A percentile compares a stretch with the other conserved stretches of the same genome.
Evolutionary conservation across 768 basidiomycete species (phyloP).

Genomic region (Pleurotus ostreatus): DNA sequence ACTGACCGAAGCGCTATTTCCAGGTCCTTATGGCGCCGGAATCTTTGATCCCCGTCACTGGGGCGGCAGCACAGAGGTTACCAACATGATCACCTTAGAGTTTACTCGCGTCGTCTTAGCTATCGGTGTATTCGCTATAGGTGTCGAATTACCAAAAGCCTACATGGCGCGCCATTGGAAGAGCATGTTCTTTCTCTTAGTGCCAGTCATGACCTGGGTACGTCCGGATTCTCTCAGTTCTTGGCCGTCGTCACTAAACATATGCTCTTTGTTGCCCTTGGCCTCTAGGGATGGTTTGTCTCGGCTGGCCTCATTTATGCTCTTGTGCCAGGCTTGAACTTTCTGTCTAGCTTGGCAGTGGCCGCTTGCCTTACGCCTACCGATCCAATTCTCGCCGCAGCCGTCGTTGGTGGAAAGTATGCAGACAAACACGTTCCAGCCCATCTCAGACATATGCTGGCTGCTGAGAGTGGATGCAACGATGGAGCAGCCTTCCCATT

Average conservation of each 20-base stretch:
- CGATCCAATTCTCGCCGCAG: constrained; percentile 90
- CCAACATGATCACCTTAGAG: constrained; percentile 85
- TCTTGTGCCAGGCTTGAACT: constrained; percentile 84
- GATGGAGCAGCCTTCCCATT: constrained; percentile 98
- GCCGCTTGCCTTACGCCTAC: constrained; percentile 94
- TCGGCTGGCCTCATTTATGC: constrained; percentile 89
- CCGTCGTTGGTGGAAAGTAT: constrained; percentile 93
- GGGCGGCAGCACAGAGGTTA: constrained; percentile 45
- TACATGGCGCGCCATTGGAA: constrained; percentile 95
- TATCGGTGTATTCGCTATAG: constrained; percentile 96
- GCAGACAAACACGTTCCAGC: constrained; percentile 96
- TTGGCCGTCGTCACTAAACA: not conserved
- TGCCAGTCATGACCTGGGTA: constrained; percentile 83
- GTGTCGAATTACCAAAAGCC: constrained; percentile 94
- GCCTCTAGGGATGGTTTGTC: constrained; percentile 83
- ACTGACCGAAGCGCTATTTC: not conserved
- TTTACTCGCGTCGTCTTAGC: constrained; percentile 90
- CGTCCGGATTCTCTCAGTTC: constrained; percentile 21
- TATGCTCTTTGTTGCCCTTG: constrained; percentile 11
- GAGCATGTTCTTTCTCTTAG: constrained; percentile 79
- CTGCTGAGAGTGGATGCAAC: constrained; percentile 88
- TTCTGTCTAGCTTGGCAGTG: constrained; percentile 85
- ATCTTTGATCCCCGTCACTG: constrained; percentile 82
- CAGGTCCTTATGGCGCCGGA: constrained; percentile 79
- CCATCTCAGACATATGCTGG: constrained; percentile 62